Base-by-base conservation (phyloP, 2,329 filamentous ascomycete species). In the Fusarium cicatricum region DNA sequence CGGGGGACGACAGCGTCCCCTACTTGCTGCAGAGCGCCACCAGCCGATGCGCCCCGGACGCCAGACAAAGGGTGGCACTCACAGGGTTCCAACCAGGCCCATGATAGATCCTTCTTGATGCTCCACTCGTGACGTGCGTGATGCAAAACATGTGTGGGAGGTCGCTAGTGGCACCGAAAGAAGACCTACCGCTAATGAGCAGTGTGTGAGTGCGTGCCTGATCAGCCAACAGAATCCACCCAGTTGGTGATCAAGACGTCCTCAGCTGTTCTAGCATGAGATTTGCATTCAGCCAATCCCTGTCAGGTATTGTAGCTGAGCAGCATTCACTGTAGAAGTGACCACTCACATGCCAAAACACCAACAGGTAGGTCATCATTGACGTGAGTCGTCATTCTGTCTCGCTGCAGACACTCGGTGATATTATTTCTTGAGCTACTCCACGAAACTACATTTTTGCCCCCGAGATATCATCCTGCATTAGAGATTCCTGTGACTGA, bases 141-240 rank as follows among this genome's bases (percentile, higher is more conserved):
- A 39, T 58, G 53, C 55, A 58, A 29, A 26, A 37, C 36, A 40
- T 34, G 17, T 29, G 2, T 11, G 16, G 16, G 34, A 37, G 16
- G 16, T 37, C 12, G 15, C 34, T 59, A 42, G 42, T 23, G 4
- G 7, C 4, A 4, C 4, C 21, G 21, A 7, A 23, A 23, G 21
- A 23, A 23, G 21, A 4, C 21, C 21, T 23, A 4, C 21, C 21
- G 21, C 21, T 23, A 23, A 23, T 23, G 21, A 19, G 41, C 14
- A 29, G 17, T 16, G 38, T 23, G 32, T 15, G n/a, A n/a, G n/a
- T n/a, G n/a, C n/a, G n/a, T 29, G 52, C 37, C 40, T 43, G 42
- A 34, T 46, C 44, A 56, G 56, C 40, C 51, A 52, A 46, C 32
- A 26, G 36, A 26, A 55, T 56, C 56, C 51, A 60, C 56, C 32